Evolutionary conservation across 2,329 filamentous ascomycete genomes (phyloP), one percentile per base, ranked within the genome.

Genomic region (Ustulina deusta): DNA sequence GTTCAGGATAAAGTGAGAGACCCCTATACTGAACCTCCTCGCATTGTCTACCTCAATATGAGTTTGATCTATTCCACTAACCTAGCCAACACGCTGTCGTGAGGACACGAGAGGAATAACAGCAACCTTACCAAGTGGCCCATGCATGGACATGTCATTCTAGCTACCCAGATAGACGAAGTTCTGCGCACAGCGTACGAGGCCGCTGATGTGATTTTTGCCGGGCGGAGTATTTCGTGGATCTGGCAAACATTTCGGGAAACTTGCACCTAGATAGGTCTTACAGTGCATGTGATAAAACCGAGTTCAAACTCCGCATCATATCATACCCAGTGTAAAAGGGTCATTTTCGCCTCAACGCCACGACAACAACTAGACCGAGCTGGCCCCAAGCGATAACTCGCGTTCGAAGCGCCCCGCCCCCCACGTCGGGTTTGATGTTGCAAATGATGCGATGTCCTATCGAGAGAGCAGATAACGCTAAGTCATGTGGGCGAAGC

Each of bases 401-500:
- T n/a, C n/a, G n/a, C n/a, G n/a, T n/a, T n/a, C n/a, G n/a, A n/a
- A n/a, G n/a, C n/a, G n/a, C n/a, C n/a, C n/a, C 29, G 7, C 29
- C 4, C 29, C 7, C 29, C 7, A 32, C 29, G 15, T 6, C 15
- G 13, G 10, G 27, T 1, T 15, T 49, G 2, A 49, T 22, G 11
- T 25, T 10, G 1, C 10, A n/a, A 34, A 20, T 52, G 48, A 32
- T 22, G 22, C 56, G n/a, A 51, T 42, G 6, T 44, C 32, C 15
- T 27, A 7, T 11, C n/a, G 15, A 46, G 27, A 42, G 40, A 32
- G 48, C 32, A 38, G 46, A 38, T 20, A 15, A 36, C 20, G 1
- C 38, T 3, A 60, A 65, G 32, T 51, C 49, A 65, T 32, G 49
- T 51, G 48, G 42, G 44, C 54, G 42, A 67, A 63, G 63, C 44